A percentile compares a stretch with the other conserved stretches of the same genome.
Conservation (phyloP, 1,284 basidiomycete species). For the Malassezia furfur region DNA sequence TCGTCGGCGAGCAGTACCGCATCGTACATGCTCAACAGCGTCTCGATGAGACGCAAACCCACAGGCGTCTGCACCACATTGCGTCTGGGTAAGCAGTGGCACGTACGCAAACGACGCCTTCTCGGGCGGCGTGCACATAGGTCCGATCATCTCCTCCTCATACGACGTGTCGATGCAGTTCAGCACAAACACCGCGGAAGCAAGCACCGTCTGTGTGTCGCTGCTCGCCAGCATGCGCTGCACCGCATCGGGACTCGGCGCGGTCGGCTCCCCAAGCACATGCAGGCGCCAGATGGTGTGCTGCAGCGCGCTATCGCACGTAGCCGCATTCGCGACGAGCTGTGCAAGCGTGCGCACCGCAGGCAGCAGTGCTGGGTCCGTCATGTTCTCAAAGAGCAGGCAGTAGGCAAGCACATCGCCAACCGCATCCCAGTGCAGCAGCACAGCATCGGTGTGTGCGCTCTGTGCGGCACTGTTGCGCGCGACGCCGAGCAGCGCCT, state of each 20-base stretch:
- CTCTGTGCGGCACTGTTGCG: constrained; percentile 6
- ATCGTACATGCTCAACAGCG: constrained; percentile 7
- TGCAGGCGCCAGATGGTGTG: not conserved
- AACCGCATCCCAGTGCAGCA: not conserved
- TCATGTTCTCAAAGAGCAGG: constrained; percentile 15
- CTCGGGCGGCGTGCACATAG: not conserved
- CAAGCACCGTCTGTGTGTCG: constrained; percentile 10
- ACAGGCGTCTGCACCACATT: constrained; percentile 1
- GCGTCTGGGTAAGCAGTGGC: not conserved
- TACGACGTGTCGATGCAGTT: not conserved
- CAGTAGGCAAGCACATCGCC: not conserved
- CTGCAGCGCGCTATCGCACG: not conserved
- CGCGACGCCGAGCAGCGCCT: constrained; percentile 1
- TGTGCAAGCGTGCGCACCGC: constrained; percentile 13
- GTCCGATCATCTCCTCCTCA: not conserved
- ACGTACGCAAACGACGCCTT: constrained; percentile 2
- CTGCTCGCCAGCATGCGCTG: constrained; percentile 12
- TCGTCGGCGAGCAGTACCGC: not conserved
- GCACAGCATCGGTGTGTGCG: not conserved
- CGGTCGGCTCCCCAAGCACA: not conserved
- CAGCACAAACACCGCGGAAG: constrained; percentile 11
- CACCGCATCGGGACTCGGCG: not conserved
- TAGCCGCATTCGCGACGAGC: constrained; percentile 5
- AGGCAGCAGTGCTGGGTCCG: constrained; percentile 8
- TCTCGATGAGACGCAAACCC: constrained; percentile 1